These are phyloP conservation scores for Curvularia sp. DNA, from an alignment of 2,329 filamentous ascomycete species.

Conservation along the genomic window DNA sequence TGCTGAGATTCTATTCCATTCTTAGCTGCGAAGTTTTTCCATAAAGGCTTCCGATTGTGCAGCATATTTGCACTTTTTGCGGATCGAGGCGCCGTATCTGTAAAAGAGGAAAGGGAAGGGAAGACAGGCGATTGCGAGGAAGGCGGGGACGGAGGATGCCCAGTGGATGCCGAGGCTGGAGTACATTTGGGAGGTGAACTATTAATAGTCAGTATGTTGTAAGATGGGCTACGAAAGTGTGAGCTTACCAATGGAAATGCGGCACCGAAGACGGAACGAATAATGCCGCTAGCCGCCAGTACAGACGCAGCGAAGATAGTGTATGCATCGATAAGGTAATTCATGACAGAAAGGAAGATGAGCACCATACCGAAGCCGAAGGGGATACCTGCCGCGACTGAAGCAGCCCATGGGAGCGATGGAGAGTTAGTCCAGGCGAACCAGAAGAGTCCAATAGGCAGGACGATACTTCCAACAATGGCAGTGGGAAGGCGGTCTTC, in stretches of 20 bases:
- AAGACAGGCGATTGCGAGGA: constrained; percentile 73
- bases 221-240: too few species aligned
- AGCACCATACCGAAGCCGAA: constrained; percentile 54
- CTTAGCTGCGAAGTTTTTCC: too few species aligned
- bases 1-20: too few species aligned
- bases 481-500: constrained; percentile 58
- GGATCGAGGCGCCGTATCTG: constrained; percentile 70
- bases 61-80: constrained; percentile 73
- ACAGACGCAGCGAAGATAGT: constrained; percentile 59
- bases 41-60: constrained; percentile 70
- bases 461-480: constrained; percentile 62
- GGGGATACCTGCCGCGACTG: constrained; percentile 58
- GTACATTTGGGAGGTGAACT: constrained; percentile 74
- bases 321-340: constrained; percentile 72
- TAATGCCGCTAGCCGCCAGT: constrained; percentile 78
- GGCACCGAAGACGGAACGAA: constrained; percentile 79
- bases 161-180: constrained; percentile 68
- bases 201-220: too few species aligned
- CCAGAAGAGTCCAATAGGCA: constrained; percentile 60
- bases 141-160: constrained; percentile 76
- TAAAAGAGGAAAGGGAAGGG: constrained; percentile 81
- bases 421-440: constrained; percentile 59
- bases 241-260: constrained; percentile 81
- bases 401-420: constrained; percentile 63
- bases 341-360: constrained; percentile 58